These are phyloP conservation scores for Melocanna baccifera DNA, from an alignment of 176 grass and related monocot genomes.

Conservation along the genomic window DNA sequence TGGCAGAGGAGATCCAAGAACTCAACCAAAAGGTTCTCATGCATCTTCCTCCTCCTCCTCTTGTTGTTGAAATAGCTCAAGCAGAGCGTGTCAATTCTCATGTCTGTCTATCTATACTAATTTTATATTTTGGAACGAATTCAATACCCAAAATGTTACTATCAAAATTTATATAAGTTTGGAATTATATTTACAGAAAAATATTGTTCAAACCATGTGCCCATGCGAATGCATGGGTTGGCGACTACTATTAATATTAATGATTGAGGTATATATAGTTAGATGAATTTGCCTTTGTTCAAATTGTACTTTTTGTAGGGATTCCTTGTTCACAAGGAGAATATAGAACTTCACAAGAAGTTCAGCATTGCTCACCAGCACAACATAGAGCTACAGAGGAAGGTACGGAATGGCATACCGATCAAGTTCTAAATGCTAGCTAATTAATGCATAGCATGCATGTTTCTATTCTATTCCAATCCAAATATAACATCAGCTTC, in stretches of 20 bases:
- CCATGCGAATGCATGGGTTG: no score
- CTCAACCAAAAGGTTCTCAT: constrained; percentile 36
- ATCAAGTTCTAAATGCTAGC: background rate
- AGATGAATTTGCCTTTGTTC: background rate
- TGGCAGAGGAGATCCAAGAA: constrained; percentile 20
- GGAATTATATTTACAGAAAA: no score
- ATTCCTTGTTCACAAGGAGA: constrained; percentile 6
- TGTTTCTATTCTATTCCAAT: background rate
- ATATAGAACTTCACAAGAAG: constrained; percentile 23
- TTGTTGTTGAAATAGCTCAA: background rate
- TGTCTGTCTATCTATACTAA: no score
- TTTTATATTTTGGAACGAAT: no score
- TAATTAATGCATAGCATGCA: no score
- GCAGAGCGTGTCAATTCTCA: no score
- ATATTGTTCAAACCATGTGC: no score
- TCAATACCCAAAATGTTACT: no score
- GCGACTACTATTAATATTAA: background rate
- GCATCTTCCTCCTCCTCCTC: background rate
- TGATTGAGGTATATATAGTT: background rate
- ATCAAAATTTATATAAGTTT: no score
- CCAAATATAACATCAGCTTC: background rate
- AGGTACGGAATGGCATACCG: background rate
- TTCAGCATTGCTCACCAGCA: background rate
- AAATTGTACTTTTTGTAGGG: background rate
- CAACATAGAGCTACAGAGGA: constrained; percentile 19